Base-by-base conservation (phyloP, 2,329 filamentous ascomycete species). In the Endocalyx cinctus region DNA sequence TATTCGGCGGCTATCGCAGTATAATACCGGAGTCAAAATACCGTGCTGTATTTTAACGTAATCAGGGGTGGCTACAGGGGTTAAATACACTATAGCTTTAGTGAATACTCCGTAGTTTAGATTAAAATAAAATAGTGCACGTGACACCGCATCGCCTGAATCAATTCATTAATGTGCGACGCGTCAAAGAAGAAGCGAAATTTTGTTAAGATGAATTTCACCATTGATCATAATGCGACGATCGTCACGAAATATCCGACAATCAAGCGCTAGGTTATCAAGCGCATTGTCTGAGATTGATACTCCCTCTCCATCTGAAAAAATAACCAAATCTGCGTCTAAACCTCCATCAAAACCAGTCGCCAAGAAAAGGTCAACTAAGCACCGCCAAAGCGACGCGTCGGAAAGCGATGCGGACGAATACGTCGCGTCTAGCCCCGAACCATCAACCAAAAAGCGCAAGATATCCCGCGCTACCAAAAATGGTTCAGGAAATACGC, bases 141-240 rank as follows among this genome's bases (percentile, higher is more conserved):
- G 26, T 27, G 26, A 27, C 6, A 7, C 15, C 26, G 26, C 26
- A 11, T n/a, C 26, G n/a, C n/a, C n/a, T n/a, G n/a, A n/a, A n/a
- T n/a, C n/a, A n/a, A n/a, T n/a, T n/a, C n/a, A n/a, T 27, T 6
- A 10, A 27, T 16, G 6, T 10, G 3, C 26, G 26, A 15, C 26
- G 26, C 26, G 26, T 27, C 26, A 13, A 14, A 16, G 12, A 27
- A 27, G 17, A 14, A 27, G 5, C 6, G 15, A 13, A 13, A n/a
- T n/a, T 27, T 27, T 16, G 17, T 12, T 5, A 12, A 27, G 3
- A 8, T 16, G 10, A 15, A 10, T 27, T n/a, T 19, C 16, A 5
- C 12, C n/a, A 30, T n/a, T n/a, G n/a, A 19, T 29, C 34, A 43
- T n/a, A 7, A 55, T 55, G 52, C 46, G 48, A 36, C 52, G 52